Evolutionary conservation across 805 yeast genomes (phyloP).

Genomic region (Zygosaccharomyces siamensis): DNA sequence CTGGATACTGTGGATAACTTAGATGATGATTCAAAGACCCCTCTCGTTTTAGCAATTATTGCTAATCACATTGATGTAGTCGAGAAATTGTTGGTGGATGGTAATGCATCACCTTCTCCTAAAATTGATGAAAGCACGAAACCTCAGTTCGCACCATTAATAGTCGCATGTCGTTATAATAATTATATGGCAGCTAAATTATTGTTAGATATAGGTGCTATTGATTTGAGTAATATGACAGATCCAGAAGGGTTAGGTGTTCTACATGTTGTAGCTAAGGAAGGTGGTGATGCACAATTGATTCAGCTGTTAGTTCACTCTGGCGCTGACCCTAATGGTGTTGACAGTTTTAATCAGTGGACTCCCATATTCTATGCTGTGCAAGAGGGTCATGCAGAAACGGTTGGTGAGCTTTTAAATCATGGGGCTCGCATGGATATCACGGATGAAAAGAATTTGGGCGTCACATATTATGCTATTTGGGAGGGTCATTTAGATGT

Average conservation of each 20-base stretch:
- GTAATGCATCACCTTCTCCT: constrained; percentile 47
- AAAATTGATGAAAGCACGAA: constrained; percentile 43
- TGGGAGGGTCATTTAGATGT: constrained; percentile 92
- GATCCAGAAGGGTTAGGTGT: constrained; percentile 89
- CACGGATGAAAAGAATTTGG: constrained; percentile 72
- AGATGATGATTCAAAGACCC: constrained; percentile 76
- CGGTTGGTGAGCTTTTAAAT: constrained; percentile 65
- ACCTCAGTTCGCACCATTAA: constrained; percentile 69
- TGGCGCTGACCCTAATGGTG: constrained; percentile 70
- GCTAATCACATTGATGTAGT: constrained; percentile 56
- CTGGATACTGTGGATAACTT: constrained; percentile 37
- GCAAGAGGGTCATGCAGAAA: constrained; percentile 68
- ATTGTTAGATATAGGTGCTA: constrained; percentile 43
- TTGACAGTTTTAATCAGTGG: constrained; percentile 89
- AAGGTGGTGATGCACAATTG: constrained; percentile 63
- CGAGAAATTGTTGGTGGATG: constrained; percentile 41
- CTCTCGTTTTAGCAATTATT: constrained; percentile 73
- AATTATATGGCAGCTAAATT: constrained; percentile 63
- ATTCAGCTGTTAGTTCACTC: constrained; percentile 63
- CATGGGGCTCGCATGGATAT: constrained; percentile 66
- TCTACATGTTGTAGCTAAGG: constrained; percentile 80
- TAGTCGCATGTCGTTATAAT: constrained; percentile 85
- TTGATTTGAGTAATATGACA: constrained; percentile 34
- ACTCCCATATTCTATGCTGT: constrained; percentile 90
- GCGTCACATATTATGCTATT: constrained; percentile 83